Base-by-base conservation (phyloP, 2,329 filamentous ascomycete species). In the Pseudogymnoascus sp. region DNA sequence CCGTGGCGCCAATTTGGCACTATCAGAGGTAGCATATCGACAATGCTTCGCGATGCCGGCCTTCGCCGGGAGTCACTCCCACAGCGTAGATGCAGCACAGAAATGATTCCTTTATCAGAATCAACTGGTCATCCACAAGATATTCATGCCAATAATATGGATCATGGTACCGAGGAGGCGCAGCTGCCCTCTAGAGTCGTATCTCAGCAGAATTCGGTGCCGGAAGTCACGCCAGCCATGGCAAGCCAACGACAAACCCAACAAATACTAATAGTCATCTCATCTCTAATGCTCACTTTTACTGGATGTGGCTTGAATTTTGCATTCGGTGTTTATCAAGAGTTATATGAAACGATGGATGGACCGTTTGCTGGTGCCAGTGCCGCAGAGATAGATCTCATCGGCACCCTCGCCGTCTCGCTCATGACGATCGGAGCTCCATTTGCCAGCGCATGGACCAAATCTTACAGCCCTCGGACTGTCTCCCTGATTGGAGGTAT, bases 311-410 rank as follows among this genome's bases (percentile, higher is more conserved):
- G 73, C 20, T 68, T 75, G 18, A 72, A 70, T 50, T 76, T 76
- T 60, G 69, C 71, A 8, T 76, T 74, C 39, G 74, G 74, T 32
- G 71, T 76, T 37, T 76, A 74, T 50, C 73, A 76, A 66, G 73
- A 70, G 5, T 67, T 75, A 0, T 75, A 75, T 37, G 72, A 74
- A 57, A 66, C 68, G 3, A 67, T 75, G 64, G 62, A 63, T n/a
- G 70, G 67, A 0, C 74, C 74, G 0, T 76, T 76, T 60, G 68
- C 68, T 1, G 67, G 69, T 12, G 71, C 72, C n/a, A 69, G 68
- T 1, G 66, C 74, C 0, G 73, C 73, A 2, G 61, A 69, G 32
- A 76, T 76, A 58, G 73, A 73, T 61, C 65, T 76, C 70, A 75
- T 75, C 34, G 74, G 74, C 9, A 74, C 72, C 5, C 65, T 74